phyloP scores from a whole-genome alignment of 2,329 filamentous ascomycete genomes.

The Trichophyton benhamiae region DNA sequence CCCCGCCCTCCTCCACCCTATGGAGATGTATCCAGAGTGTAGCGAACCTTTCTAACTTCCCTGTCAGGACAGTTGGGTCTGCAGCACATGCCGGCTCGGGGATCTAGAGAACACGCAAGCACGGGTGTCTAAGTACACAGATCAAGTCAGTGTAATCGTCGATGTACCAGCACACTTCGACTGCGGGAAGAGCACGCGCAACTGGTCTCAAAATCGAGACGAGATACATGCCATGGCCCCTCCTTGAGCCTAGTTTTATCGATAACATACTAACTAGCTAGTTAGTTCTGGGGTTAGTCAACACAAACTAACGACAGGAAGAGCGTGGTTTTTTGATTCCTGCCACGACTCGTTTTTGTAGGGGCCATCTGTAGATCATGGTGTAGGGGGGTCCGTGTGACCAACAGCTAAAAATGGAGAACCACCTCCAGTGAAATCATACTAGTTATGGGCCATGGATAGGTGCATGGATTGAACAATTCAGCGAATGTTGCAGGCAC shows the following conservation, averaged over 20 bases:
- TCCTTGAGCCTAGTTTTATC: neutral
- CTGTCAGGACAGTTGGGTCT: neutral
- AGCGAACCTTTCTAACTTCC: neutral
- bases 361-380: slow-evolving; percentile 1
- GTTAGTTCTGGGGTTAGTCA: neutral
- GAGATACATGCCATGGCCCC: neutral
- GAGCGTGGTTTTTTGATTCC: neutral
- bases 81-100: neutral
- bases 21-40: neutral
- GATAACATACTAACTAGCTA: neutral
- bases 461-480: neutral
- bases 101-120: neutral
- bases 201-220: neutral
- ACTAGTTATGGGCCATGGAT: neutral
- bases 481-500: neutral
- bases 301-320: neutral
- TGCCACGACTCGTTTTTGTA: neutral
- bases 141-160: neutral
- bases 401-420: slow-evolving; percentile 1
- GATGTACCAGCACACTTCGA: neutral
- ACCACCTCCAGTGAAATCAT: neutral
- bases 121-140: neutral
- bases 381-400: slow-evolving; percentile 1
- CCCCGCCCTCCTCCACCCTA: neutral
- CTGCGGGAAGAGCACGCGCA: neutral